Evolutionary conservation across 139 green algal species (phyloP), one percentile per base, ranked within the genome.

Genomic region (Astrephomene gubernaculifera): DNA sequence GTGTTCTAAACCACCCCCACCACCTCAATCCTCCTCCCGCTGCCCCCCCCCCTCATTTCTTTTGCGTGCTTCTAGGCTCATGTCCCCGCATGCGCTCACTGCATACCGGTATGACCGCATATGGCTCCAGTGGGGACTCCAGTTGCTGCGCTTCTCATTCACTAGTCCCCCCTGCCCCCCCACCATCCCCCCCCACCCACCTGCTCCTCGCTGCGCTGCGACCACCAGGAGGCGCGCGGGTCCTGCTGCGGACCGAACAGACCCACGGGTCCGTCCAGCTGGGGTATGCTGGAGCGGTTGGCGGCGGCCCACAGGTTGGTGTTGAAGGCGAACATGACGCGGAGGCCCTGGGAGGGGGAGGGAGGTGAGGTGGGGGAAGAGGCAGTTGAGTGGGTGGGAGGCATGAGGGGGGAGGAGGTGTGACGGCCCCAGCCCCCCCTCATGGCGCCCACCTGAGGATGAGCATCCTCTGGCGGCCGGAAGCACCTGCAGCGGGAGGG

Each of bases 281-380:
- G 63, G 3, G 81, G 7, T 0, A 27, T 24, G 4, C 65, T 36
- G n/a, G 49, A 52, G 7, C 49, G 49, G 49, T 80, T 49, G 49
- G 49, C 49, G 1, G 45, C 17, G 7, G 38, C 39, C 74, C 72
- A 87, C 61, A 88, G 83, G 67, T 88, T 88, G 36, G 83, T 88
- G 65, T 88, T 88, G 83, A 69, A 83, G 9, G 45, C 22, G 38
- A 83, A 82, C 27, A n/a, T 54, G 1, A 81, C 79, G 2, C 83
- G 63, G 27, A 88, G 64, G 19, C 64, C 61, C 74, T 87, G 75
- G 24, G 57, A 6, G 24, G 57, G n/a, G 57, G 57, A 65, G 19
- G 57, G 57, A 65, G 57, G 57, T 65, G 19, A 35, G 57, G 6
- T n/a, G 19, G 52, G 17, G 22, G 38, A n/a, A 3, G 61, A 65